A percentile compares a stretch with the other conserved stretches of the same genome.
Conservation (phyloP, 352 stramenopile species). For the Pythium oligandrum region DNA sequence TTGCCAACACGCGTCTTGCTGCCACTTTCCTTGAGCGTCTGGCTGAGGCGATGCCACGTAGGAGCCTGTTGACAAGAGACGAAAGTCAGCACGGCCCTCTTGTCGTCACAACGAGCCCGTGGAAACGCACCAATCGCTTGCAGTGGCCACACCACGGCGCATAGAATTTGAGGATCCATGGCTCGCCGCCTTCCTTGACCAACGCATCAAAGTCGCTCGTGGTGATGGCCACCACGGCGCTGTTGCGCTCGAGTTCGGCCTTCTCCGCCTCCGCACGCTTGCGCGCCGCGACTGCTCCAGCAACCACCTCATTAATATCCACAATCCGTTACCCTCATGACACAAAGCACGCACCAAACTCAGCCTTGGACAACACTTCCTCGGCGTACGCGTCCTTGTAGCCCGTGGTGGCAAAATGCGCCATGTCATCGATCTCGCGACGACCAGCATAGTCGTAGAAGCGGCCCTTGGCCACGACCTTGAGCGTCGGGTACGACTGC, state of each 20-base stretch:
- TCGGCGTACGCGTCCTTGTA: constrained; percentile 67
- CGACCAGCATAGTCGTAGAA: constrained; percentile 71
- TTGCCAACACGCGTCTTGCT: constrained; percentile 59
- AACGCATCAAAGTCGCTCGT: constrained; percentile 20
- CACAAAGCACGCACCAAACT: constrained; percentile 40
- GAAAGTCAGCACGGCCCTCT: too few relatives aligned
- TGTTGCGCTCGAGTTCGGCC: constrained; percentile 21
- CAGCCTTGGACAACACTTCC: constrained; percentile 39
- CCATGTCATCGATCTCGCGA: constrained; percentile 51
- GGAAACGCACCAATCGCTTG: constrained; percentile 59
- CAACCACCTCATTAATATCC: too few relatives aligned
- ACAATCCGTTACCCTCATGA: too few relatives aligned
- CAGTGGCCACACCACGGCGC: constrained; percentile 76
- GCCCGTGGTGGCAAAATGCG: constrained; percentile 43
- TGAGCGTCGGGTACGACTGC: constrained; percentile 78
- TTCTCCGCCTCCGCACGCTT: constrained; percentile 16
- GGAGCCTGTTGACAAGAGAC: constrained; percentile 14
- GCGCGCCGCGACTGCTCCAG: too few relatives aligned
- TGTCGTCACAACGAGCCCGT: too few relatives aligned
- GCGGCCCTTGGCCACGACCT: constrained; percentile 52
- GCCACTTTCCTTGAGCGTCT: constrained; percentile 51
- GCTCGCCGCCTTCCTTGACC: constrained; percentile 52
- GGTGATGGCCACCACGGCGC: constrained; percentile 23
- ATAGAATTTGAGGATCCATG: constrained; percentile 84
- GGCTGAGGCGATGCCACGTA: constrained; percentile 77